Conservation (phyloP, 2,329 filamentous ascomycete genomes). For the Paramyrothecium sp. region DNA sequence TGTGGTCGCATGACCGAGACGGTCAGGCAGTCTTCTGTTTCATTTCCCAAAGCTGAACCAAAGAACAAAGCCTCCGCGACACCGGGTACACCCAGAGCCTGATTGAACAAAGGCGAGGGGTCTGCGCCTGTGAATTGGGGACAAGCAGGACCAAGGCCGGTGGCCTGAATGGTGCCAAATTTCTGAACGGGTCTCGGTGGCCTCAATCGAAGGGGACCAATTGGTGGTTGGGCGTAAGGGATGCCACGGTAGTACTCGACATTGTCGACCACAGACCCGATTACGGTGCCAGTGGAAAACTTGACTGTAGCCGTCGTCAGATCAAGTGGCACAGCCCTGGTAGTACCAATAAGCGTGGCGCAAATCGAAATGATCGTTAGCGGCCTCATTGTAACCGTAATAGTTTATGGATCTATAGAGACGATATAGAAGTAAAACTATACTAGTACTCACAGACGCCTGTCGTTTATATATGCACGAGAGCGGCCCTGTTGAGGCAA, state of each 20-base stretch:
- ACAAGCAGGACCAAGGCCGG: neutral
- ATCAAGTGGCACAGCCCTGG: neutral
- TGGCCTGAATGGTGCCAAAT: neutral
- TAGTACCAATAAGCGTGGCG: neutral
- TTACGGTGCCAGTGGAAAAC: neutral
- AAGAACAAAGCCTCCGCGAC: neutral
- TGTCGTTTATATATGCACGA: neutral
- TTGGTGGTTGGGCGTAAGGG: neutral
- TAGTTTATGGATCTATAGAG: neutral
- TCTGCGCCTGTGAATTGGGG: neutral
- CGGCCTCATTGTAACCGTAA: neutral
- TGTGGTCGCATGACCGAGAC: slow-evolving; percentile 43
- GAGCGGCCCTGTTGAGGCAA: neutral
- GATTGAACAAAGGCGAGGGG: neutral
- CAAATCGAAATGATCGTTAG: neutral
- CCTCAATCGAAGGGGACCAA: neutral
- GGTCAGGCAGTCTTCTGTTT: slow-evolving; percentile 32
- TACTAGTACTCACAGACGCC: neutral
- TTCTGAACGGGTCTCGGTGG: neutral
- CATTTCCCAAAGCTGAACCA: neutral
- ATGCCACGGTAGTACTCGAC: neutral
- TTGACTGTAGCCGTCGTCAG: neutral
- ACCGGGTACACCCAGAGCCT: neutral
- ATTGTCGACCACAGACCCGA: neutral
- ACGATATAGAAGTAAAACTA: neutral